phyloP scores from a whole-genome alignment of 176 grass and related monocot species.

The Elaeis guineensis region DNA sequence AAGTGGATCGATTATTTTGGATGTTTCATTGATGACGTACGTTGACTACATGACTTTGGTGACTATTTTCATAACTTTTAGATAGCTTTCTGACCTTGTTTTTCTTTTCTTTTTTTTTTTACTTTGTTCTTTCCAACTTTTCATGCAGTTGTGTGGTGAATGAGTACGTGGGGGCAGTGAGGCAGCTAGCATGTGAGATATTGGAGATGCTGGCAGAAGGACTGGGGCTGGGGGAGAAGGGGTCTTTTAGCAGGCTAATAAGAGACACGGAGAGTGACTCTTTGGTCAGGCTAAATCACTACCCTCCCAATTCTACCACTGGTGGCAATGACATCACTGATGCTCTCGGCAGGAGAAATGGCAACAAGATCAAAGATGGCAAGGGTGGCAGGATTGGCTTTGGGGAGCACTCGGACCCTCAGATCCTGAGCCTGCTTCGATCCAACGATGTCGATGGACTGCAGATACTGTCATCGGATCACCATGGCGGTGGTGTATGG shows the following conservation, averaged over 20 bases:
- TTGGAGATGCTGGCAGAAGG: conserved; percentile 77
- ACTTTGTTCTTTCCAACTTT: conserved; percentile 13
- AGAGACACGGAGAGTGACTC: conserved; percentile 69
- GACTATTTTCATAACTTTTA: neutral
- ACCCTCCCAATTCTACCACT: conserved; percentile 34
- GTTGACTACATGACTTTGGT: no score
- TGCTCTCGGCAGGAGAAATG: no score
- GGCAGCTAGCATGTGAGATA: conserved; percentile 74
- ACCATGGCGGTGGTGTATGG: conserved; percentile 24
- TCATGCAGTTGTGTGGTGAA: conserved; percentile 72
- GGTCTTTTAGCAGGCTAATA: conserved; percentile 54
- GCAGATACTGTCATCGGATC: conserved; percentile 37
- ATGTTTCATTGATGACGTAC: no score
- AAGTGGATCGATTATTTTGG: no score
- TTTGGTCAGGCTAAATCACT: conserved; percentile 89
- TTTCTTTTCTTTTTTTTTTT: conserved; percentile 19
- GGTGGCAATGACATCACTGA: no score
- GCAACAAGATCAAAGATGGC: no score
- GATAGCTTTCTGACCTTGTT: conserved; percentile 4
- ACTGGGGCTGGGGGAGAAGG: conserved; percentile 54
- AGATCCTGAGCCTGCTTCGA: conserved; percentile 70
- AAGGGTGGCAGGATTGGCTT: conserved; percentile 41
- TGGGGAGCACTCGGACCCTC: conserved; percentile 86
- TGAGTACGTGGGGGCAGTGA: conserved; percentile 70
- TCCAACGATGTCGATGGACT: conserved; percentile 76